Percentiles rank a stretch among this genome's conserved stretches.
Evolutionary conservation across 1,284 basidiomycete genomes (phyloP).

Genomic region (Boletus smithii): DNA sequence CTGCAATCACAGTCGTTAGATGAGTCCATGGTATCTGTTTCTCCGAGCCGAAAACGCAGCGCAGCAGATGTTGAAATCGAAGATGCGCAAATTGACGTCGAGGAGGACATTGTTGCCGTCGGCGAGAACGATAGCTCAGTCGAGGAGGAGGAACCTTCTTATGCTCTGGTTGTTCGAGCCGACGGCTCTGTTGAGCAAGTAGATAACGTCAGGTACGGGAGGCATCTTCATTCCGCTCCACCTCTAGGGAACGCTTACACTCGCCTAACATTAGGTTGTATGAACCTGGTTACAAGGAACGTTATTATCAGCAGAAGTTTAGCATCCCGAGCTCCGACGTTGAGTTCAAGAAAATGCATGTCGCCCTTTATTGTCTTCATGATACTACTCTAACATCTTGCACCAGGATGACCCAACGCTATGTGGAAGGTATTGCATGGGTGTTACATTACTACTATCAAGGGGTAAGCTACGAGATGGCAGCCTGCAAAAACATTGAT

Average conservation of each 20-base stretch:
- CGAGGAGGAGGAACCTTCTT: conserved; percentile 41
- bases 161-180: conserved; percentile 72
- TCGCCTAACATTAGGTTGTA: conserved; percentile 59
- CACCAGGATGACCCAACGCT: conserved; percentile 73
- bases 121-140: conserved; percentile 50
- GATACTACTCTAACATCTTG: conserved; percentile 14
- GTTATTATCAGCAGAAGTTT: conserved; percentile 96
- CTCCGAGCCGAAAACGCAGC: conserved; percentile 64
- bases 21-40: conserved; percentile 21
- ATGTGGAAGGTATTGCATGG: conserved; percentile 96
- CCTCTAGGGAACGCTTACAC: conserved; percentile 15
- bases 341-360: conserved; percentile 74
- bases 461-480: conserved; percentile 50
- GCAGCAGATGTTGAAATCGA: conserved; percentile 61
- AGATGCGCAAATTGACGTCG: conserved; percentile 41
- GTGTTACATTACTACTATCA: conserved; percentile 98
- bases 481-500: conserved; percentile 6
- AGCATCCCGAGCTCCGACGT: conserved; percentile 70
- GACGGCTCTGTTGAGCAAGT: conserved; percentile 91
- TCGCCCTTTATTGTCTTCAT: conserved; percentile 8
- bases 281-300: conserved; percentile 92
- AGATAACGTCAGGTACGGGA: conserved; percentile 84
- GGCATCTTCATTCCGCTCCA: neutral
- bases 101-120: conserved; percentile 40
- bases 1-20: conserved; percentile 20